A percentile compares a stretch with the other conserved stretches of the same genome.
phyloP scores from a whole-genome alignment of 371 early-diverging fungal genomes.

The Mycotypha africana region DNA sequence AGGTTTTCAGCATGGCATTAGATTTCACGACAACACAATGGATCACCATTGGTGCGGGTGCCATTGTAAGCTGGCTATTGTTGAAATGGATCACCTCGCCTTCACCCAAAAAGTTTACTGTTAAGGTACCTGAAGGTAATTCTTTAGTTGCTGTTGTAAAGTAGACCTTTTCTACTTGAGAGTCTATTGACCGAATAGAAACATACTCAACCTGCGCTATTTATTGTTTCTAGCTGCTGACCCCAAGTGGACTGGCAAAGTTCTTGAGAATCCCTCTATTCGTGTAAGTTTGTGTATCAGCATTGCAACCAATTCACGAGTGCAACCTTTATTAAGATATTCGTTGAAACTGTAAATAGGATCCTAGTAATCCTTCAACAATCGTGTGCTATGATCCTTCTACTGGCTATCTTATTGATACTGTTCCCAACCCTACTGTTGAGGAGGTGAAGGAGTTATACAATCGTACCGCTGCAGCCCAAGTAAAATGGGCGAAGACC shows the following conservation, averaged over 20 bases:
- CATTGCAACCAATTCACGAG: background rate
- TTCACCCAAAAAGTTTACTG: constrained; percentile 30
- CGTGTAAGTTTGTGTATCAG: constrained; percentile 25
- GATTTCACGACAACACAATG: constrained; percentile 10
- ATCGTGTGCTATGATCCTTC: constrained; percentile 88
- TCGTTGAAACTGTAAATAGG: too few species aligned
- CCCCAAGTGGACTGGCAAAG: constrained; percentile 51
- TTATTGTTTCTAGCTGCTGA: constrained; percentile 21
- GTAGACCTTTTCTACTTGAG: background rate
- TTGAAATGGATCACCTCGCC: constrained; percentile 26
- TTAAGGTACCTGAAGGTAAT: constrained; percentile 32
- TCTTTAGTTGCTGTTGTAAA: background rate
- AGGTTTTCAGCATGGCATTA: too few species aligned
- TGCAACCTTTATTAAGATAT: too few species aligned
- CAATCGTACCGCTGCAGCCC: constrained; percentile 58
- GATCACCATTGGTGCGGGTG: constrained; percentile 23
- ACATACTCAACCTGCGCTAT: background rate
- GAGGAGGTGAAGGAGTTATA: constrained; percentile 57
- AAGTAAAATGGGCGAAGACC: constrained; percentile 66
- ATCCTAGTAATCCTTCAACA: constrained; percentile 42
- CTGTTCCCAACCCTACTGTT: constrained; percentile 53
- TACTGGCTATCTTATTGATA: constrained; percentile 70
- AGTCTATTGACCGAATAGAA: background rate
- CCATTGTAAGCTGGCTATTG: constrained; percentile 25
- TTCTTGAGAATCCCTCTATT: constrained; percentile 50